Percentiles rank a stretch among this genome's conserved stretches.
phyloP scores from a whole-genome alignment of 441 rosid species.

The Brassica hybrid region DNA sequence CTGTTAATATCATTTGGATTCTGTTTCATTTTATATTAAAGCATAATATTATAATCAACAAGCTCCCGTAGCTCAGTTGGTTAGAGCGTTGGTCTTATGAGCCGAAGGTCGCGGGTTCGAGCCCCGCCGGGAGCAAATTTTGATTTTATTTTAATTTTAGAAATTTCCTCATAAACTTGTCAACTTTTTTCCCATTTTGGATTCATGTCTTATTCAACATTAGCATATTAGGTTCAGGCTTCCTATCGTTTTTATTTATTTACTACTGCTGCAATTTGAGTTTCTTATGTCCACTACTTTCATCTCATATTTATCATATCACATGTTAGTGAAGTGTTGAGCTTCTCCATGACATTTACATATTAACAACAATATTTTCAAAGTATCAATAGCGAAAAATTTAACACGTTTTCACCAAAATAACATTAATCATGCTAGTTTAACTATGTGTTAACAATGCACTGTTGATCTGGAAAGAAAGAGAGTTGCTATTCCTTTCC shows the following conservation, averaged over 20 bases:
- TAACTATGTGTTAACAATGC: too few relatives aligned
- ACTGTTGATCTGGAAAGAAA: not conserved
- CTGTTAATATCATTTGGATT: too few relatives aligned
- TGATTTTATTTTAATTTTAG: too few relatives aligned
- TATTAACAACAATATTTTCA: not conserved
- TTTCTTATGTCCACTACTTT: conserved; percentile 5
- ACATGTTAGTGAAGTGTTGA: conserved; percentile 24
- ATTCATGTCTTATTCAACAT: too few relatives aligned
- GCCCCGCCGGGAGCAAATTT: conserved; percentile 67
- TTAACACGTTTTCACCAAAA: not conserved
- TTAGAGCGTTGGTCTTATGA: conserved; percentile 99
- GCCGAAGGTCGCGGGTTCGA: conserved; percentile 99
- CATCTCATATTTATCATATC: conserved; percentile 13
- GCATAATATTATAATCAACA: too few relatives aligned
- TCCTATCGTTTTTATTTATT: too few relatives aligned
- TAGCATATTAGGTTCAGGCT: too few relatives aligned
- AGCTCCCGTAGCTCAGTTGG: conserved; percentile 97
- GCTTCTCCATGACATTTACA: not conserved
- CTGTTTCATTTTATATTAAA: too few relatives aligned
- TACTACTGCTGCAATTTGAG: not conserved
- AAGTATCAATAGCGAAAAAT: not conserved
- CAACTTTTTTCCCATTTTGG: too few relatives aligned
- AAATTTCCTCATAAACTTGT: too few relatives aligned
- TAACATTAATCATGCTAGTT: too few relatives aligned
- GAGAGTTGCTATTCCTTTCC: not conserved